phyloP scores from a whole-genome alignment of 768 basidiomycete genomes.

The Termitomyces sp. region DNA sequence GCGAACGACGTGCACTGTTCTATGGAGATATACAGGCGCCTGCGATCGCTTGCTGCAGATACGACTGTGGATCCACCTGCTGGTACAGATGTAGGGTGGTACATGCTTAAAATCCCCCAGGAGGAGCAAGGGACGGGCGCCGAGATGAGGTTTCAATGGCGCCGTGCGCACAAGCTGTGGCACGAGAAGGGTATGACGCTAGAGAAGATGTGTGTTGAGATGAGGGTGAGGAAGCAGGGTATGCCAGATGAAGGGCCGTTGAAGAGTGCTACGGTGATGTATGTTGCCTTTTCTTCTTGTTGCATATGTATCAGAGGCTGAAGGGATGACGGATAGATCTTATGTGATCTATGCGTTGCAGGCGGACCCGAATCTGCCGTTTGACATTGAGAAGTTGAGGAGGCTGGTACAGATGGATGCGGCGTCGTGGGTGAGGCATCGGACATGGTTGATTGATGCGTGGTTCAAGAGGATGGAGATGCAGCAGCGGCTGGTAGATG shows the following conservation, averaged over 20 bases:
- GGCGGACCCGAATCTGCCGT: slow-evolving; percentile 19
- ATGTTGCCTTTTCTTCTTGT: slow-evolving; percentile 5
- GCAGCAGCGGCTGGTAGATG: neutral
- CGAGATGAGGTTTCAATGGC: slow-evolving; percentile 19
- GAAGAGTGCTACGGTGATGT: slow-evolving; percentile 27
- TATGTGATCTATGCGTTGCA: slow-evolving; percentile 27
- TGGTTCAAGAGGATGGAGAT: slow-evolving; percentile 6
- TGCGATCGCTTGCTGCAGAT: slow-evolving; percentile 21
- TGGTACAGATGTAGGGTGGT: neutral
- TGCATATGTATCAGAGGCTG: neutral
- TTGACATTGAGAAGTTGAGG: slow-evolving; percentile 22
- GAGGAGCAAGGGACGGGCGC: neutral
- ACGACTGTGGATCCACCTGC: neutral
- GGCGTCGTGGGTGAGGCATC: slow-evolving; percentile 23
- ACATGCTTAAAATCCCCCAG: neutral
- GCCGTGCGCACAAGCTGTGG: slow-evolving; percentile 30
- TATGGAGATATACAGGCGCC: slow-evolving; percentile 22
- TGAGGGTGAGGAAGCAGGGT: slow-evolving; percentile 17
- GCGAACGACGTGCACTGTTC: slow-evolving; percentile 32
- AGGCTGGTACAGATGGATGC: slow-evolving; percentile 25
- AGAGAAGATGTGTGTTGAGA: slow-evolving; percentile 23
- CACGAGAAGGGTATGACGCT: slow-evolving; percentile 19
- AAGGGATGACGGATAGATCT: slow-evolving; percentile 13
- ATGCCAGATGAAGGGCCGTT: slow-evolving; percentile 12
- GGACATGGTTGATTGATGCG: slow-evolving; percentile 18